Evolutionary conservation across 371 early-diverging fungal genomes (phyloP), one percentile per base, ranked within the genome.

Genomic region (Rhizomucor miehei): DNA sequence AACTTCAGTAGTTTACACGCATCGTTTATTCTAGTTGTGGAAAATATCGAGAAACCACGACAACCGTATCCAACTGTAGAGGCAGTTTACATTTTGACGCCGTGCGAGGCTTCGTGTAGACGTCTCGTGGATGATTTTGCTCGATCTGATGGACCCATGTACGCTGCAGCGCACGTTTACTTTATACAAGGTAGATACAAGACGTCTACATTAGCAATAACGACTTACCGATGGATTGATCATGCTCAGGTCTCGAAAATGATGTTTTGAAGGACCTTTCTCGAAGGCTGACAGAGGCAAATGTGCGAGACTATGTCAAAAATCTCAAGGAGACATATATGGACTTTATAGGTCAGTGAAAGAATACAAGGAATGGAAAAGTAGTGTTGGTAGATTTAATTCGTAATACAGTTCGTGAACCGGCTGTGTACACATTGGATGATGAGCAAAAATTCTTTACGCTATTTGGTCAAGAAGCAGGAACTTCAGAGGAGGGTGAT

Each of bases 71-170:
- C 92, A 1, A 80, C 81, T 17, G 78, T 85, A n/a, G 95, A 95
- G 49, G 97, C 93, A 16, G 81, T 98, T 46, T 97, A 98, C 66
- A 83, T 97, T 54, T 66, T 98, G 56, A 82, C 90, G 13, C 93
- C 97, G 8, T 88, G 89, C 14, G 73, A 81, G 20, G 87, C 89
- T 39, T 87, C 90, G 3, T 77, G 96, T 44, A 64, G 69, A 16
- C 75, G 84, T 36, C 66, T 96, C n/a, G 87, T 94, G 16, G 82
- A 85, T 51, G 98, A 97, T 66, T 91, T 89, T 65, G 69, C 84
- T 9, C 68, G 63, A 12, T 60, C 61, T 5, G 62, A 66, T 35
- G 77, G 81, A 25, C 83, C 80, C 44, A 78, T 86, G 67, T 93
- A 92, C 66, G 84, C 84, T 37, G 86, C 83, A 6, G 92, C 89